A percentile compares a stretch with the other conserved stretches of the same genome.
These are phyloP conservation scores for Jacaranda copaia DNA, from an alignment of 257 asterid species.

Conservation along the genomic window DNA sequence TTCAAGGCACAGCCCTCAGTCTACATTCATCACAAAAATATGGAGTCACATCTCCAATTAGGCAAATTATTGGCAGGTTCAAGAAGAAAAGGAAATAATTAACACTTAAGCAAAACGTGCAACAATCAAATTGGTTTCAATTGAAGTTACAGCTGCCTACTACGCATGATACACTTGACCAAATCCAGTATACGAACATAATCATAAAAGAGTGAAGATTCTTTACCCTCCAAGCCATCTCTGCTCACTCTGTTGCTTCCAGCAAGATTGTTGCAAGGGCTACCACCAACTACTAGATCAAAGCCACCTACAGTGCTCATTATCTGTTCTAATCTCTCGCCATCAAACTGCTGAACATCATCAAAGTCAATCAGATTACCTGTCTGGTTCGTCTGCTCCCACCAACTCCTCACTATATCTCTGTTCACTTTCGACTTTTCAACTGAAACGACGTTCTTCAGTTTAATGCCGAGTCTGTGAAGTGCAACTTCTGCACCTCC, in stretches of 20 bases:
- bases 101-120: background rate
- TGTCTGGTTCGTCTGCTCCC: slow-evolving; percentile 85
- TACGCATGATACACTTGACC: slow-evolving; percentile 47
- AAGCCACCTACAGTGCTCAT: slow-evolving; percentile 46
- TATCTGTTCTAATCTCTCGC: slow-evolving; percentile 44
- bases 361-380: slow-evolving; percentile 62
- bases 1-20: too few relatives aligned
- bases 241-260: slow-evolving; percentile 82
- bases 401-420: slow-evolving; percentile 83
- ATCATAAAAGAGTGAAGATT: slow-evolving; percentile 69
- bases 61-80: background rate
- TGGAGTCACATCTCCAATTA: too few relatives aligned
- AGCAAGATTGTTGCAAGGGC: slow-evolving; percentile 81
- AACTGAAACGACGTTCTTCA: slow-evolving; percentile 71
- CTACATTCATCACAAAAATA: too few relatives aligned
- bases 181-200: slow-evolving; percentile 60
- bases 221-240: slow-evolving; percentile 79
- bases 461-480: slow-evolving; percentile 71
- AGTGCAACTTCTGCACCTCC: slow-evolving; percentile 98
- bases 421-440: slow-evolving; percentile 75
- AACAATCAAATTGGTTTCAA: background rate
- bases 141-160: slow-evolving; percentile 23
- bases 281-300: slow-evolving; percentile 75
- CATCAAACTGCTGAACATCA: slow-evolving; percentile 61
- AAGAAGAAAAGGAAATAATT: background rate